Conservation (phyloP, 2,329 filamentous ascomycete species). For the Dactylellina leptospora region DNA sequence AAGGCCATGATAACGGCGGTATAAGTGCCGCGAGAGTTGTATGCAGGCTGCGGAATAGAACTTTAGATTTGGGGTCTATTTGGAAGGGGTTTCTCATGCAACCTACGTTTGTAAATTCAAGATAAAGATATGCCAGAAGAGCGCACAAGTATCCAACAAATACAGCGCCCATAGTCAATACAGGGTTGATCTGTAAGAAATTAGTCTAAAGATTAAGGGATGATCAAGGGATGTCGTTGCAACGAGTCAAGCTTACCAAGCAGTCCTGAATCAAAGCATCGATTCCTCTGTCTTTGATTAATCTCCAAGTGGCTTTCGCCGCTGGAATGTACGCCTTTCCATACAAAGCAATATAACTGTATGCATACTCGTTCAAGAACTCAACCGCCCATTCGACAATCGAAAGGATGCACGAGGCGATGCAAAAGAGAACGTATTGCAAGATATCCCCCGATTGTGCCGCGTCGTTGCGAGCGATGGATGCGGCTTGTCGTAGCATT, state of each 20-base stretch:
- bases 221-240: background rate
- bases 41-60: slow-evolving; percentile 6
- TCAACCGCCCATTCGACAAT: slow-evolving; percentile 85
- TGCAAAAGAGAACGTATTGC: slow-evolving; percentile 73
- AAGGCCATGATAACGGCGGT: slow-evolving; percentile 84
- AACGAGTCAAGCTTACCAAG: slow-evolving; percentile 61
- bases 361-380: slow-evolving; percentile 91
- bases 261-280: slow-evolving; percentile 91
- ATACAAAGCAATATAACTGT: slow-evolving; percentile 91
- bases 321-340: slow-evolving; percentile 86
- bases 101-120: slow-evolving; percentile 80
- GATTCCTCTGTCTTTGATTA: slow-evolving; percentile 91
- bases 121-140: slow-evolving; percentile 84
- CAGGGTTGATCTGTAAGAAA: slow-evolving; percentile 62
- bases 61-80: background rate
- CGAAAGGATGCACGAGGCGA: slow-evolving; percentile 78
- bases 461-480: slow-evolving; percentile 74
- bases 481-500: slow-evolving; percentile 81
- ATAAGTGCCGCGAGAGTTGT: slow-evolving; percentile 63
- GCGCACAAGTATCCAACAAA: slow-evolving; percentile 86
- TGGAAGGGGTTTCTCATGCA: slow-evolving; percentile 69
- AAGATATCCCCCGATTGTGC: slow-evolving; percentile 74
- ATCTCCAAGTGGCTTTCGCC: slow-evolving; percentile 86
- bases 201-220: too few species aligned
- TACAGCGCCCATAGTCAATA: slow-evolving; percentile 76